phyloP scores from a whole-genome alignment of 495 filamentous ascomycete species.

The Penicillium longicatenatum region DNA sequence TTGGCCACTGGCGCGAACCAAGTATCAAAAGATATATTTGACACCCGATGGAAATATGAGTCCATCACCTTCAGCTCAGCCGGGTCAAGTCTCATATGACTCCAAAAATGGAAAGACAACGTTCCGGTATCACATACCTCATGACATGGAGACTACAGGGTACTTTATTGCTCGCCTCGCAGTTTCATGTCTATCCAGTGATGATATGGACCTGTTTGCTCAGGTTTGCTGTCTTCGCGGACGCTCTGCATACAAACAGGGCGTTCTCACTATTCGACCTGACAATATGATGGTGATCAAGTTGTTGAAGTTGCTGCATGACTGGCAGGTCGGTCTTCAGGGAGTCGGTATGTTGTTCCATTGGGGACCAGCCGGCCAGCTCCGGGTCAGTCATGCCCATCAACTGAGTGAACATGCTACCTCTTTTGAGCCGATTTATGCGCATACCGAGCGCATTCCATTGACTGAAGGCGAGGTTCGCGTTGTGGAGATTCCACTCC shows the following conservation, averaged over 20 bases:
- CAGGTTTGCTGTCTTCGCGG: neutral
- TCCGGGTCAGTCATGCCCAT: neutral
- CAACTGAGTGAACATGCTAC: neutral
- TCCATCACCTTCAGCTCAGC: neutral
- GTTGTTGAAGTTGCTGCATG: neutral
- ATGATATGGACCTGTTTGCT: neutral
- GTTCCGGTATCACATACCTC: neutral
- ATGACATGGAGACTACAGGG: neutral
- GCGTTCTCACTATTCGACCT: neutral
- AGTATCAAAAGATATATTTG: neutral
- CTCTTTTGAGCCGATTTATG: neutral
- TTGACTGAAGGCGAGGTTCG: neutral
- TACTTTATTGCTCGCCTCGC: neutral
- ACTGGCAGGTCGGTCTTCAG: neutral
- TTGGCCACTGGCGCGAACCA: neutral
- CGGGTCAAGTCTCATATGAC: neutral
- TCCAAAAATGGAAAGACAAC: neutral
- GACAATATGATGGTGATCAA: neutral
- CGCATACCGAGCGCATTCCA: neutral
- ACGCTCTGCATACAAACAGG: neutral
- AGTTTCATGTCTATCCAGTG: neutral
- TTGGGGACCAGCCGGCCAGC: neutral
- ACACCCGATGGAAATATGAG: neutral
- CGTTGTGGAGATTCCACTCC: neutral
- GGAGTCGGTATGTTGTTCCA: neutral